Percentiles rank a stretch among this genome's conserved stretches.
These are phyloP conservation scores for Yamadazyma paraphyllophila DNA, from an alignment of 805 yeast species.

Conservation along the genomic window DNA sequence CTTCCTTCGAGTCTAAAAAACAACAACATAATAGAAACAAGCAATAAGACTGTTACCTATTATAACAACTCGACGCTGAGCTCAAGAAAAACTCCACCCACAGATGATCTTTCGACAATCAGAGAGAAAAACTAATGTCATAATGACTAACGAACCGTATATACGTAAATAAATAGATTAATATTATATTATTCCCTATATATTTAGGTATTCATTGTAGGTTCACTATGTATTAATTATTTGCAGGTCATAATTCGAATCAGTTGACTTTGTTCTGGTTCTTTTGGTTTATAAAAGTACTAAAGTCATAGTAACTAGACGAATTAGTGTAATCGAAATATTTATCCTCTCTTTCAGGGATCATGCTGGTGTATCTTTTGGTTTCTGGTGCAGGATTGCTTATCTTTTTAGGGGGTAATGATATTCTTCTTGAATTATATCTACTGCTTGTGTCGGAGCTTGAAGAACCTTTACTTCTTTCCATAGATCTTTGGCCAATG, in stretches of 20 bases:
- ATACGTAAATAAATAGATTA: not conserved
- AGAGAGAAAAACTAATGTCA: constrained; percentile 6
- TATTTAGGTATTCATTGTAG: too few species aligned
- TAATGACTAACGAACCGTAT: not conserved
- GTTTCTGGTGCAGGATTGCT: not conserved
- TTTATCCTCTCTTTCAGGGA: constrained; percentile 13
- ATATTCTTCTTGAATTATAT: constrained; percentile 18
- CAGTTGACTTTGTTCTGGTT: constrained; percentile 5
- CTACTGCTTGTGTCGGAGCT: constrained; percentile 13
- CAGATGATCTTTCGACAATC: constrained; percentile 7
- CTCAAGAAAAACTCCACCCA: not conserved
- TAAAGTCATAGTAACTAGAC: constrained; percentile 31
- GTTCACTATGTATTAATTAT: not conserved
- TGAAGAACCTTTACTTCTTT: constrained; percentile 7
- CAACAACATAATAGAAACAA: constrained; percentile 35
- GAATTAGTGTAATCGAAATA: constrained; percentile 35
- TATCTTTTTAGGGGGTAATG: constrained; percentile 5
- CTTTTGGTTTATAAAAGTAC: constrained; percentile 34
- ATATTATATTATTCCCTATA: not conserved
- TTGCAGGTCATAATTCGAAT: not conserved
- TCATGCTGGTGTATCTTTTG: not conserved
- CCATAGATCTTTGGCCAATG: constrained; percentile 5
- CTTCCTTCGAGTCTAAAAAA: constrained; percentile 15
- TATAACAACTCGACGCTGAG: constrained; percentile 18
- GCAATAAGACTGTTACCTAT: constrained; percentile 42